phyloP scores from a whole-genome alignment of 371 early-diverging fungal species.

The Mucor racemosus region DNA sequence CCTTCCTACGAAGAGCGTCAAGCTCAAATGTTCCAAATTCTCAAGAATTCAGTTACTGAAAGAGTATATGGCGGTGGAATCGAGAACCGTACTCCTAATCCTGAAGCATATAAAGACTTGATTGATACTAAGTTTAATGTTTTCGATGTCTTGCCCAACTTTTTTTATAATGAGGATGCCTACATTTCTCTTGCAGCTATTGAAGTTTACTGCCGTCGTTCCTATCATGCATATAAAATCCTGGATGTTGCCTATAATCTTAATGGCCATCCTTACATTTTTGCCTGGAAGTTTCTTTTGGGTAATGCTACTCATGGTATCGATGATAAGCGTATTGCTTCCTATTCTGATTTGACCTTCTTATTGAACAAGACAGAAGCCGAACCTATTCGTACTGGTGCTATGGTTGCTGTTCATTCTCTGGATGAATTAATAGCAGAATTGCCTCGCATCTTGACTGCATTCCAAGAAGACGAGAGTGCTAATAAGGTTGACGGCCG shows the following conservation, averaged over 20 bases:
- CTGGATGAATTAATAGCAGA: constrained; percentile 57
- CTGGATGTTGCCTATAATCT: constrained; percentile 80
- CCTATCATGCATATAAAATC: constrained; percentile 95
- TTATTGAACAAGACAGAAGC: constrained; percentile 68
- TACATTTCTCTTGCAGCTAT: constrained; percentile 88
- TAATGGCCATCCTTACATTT: constrained; percentile 69
- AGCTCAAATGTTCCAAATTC: constrained; percentile 82
- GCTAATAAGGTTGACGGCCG: constrained; percentile 28
- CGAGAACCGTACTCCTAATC: constrained; percentile 77
- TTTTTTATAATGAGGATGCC: constrained; percentile 87
- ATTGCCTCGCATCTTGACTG: constrained; percentile 58
- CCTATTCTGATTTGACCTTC: constrained; percentile 73
- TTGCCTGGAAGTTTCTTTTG: constrained; percentile 84
- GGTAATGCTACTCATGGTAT: constrained; percentile 53
- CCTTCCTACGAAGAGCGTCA: constrained; percentile 93
- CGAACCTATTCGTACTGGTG: constrained; percentile 73
- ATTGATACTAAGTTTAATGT: constrained; percentile 94
- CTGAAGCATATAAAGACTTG: constrained; percentile 85
- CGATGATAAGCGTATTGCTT: constrained; percentile 73
- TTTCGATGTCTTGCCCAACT: constrained; percentile 92
- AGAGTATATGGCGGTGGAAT: constrained; percentile 74
- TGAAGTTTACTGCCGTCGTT: constrained; percentile 94
- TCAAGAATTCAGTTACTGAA: constrained; percentile 81
- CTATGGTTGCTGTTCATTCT: constrained; percentile 65
- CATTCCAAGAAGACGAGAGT: constrained; percentile 53